Percentiles rank a stretch among this genome's conserved stretches.
Evolutionary conservation across 108 stramenopile genomes (phyloP).

Genomic region (Nannochloropsis salina): DNA sequence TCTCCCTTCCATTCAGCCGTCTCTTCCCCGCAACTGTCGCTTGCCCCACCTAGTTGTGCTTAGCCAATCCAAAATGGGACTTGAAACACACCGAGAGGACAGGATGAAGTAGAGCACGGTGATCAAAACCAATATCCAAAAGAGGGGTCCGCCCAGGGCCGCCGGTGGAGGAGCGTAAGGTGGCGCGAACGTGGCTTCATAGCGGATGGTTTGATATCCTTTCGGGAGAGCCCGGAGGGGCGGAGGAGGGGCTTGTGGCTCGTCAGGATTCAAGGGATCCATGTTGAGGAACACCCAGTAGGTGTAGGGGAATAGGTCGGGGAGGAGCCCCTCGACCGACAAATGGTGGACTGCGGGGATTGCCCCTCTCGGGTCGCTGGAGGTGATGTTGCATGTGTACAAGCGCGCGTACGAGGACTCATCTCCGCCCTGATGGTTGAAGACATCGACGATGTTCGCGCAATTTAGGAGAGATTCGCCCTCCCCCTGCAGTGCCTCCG

Average conservation of each 20-base stretch:
- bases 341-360: not conserved
- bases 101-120: not conserved
- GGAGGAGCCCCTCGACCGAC: not conserved
- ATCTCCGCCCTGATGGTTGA: not conserved
- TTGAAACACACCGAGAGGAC: not conserved
- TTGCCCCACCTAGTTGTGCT: not conserved
- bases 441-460: not conserved
- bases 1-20: no score
- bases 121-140: not conserved
- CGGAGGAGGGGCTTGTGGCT: not conserved
- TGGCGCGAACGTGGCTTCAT: not conserved
- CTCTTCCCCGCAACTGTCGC: not conserved
- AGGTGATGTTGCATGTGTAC: not conserved
- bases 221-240: not conserved
- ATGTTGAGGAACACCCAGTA: conserved; percentile 3
- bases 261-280: not conserved
- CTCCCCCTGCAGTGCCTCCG: not conserved
- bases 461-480: not conserved
- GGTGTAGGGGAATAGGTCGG: not conserved
- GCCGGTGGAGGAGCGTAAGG: not conserved
- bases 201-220: not conserved
- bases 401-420: not conserved
- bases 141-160: not conserved
- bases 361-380: not conserved
- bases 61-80: not conserved